Conservation (phyloP, 1,284 basidiomycete genomes). For the Cystobasidium pallidum region DNA sequence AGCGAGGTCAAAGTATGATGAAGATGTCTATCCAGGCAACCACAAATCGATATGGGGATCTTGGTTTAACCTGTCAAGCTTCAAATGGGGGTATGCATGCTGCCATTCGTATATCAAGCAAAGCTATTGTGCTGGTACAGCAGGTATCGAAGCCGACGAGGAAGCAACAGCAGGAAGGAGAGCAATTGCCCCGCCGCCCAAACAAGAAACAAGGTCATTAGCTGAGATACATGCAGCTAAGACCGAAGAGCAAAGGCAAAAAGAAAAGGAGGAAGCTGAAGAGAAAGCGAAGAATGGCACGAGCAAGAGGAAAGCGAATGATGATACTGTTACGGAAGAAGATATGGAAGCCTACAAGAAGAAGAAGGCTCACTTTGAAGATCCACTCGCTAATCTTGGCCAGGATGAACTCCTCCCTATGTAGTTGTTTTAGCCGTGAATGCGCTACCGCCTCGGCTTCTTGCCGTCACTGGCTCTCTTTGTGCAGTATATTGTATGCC, state of each 20-base stretch:
- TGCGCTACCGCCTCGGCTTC: too few species aligned
- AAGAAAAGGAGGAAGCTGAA: slow-evolving; percentile 59
- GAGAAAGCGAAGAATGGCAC: slow-evolving; percentile 65
- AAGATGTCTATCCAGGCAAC: slow-evolving; percentile 94
- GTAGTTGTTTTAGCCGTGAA: slow-evolving; percentile 30
- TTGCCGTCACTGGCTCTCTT: too few species aligned
- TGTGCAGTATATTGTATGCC: too few species aligned
- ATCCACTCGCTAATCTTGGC: slow-evolving; percentile 86
- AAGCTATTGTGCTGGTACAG: slow-evolving; percentile 90
- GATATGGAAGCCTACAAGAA: slow-evolving; percentile 87
- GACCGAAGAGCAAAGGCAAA: slow-evolving; percentile 61
- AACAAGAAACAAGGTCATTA: slow-evolving; percentile 53
- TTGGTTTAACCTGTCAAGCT: slow-evolving; percentile 75
- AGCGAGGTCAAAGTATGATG: slow-evolving; percentile 85
- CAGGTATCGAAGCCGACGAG: slow-evolving; percentile 73
- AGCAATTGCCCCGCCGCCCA: slow-evolving; percentile 47
- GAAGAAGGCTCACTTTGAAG: slow-evolving; percentile 66
- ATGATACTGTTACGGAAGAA: slow-evolving; percentile 76
- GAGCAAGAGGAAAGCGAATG: slow-evolving; percentile 59
- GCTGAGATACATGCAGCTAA: slow-evolving; percentile 61
- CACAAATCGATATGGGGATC: slow-evolving; percentile 96
- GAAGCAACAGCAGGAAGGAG: slow-evolving; percentile 50
- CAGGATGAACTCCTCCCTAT: slow-evolving; percentile 60
- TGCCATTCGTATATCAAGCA: slow-evolving; percentile 85
- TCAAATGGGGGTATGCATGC: slow-evolving; percentile 90